These are phyloP conservation scores for Nasturtium officinale DNA, from an alignment of 345 rosid species.

Conservation along the genomic window DNA sequence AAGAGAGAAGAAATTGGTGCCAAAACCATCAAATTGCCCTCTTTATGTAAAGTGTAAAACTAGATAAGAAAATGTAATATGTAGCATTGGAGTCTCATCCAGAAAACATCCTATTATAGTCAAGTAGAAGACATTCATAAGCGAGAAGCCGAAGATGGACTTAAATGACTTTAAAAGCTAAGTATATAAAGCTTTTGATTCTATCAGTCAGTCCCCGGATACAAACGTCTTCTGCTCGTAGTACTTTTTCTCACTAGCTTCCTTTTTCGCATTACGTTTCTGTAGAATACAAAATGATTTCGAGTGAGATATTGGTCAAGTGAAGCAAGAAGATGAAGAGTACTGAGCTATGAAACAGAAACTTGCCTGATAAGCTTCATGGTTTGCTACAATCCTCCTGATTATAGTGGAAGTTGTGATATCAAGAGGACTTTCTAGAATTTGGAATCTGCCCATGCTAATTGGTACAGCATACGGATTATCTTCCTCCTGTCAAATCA, in stretches of 20 bases:
- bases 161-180: background rate
- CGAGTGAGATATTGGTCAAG: constrained; percentile 8
- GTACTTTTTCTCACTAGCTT: constrained; percentile 66
- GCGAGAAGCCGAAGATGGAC: constrained; percentile 26
- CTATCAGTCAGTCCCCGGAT: constrained; percentile 58
- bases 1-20: constrained; percentile 17
- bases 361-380: constrained; percentile 74
- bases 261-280: constrained; percentile 71
- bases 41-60: constrained; percentile 27
- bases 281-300: constrained; percentile 32
- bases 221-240: constrained; percentile 62
- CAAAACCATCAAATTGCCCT: constrained; percentile 21
- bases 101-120: constrained; percentile 36
- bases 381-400: constrained; percentile 81
- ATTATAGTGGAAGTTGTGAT: constrained; percentile 77
- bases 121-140: constrained; percentile 15
- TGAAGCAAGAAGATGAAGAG: background rate
- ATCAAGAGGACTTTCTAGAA: constrained; percentile 73
- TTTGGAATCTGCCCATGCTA: constrained; percentile 70
- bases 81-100: constrained; percentile 32
- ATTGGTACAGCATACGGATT: constrained; percentile 82
- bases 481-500: constrained; percentile 53
- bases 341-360: background rate
- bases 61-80: constrained; percentile 30
- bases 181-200: constrained; percentile 21